Evolutionary conservation across 2,329 filamentous ascomycete species (phyloP), one percentile per base, ranked within the genome.

Genomic region (Tolypocladium inflatum): DNA sequence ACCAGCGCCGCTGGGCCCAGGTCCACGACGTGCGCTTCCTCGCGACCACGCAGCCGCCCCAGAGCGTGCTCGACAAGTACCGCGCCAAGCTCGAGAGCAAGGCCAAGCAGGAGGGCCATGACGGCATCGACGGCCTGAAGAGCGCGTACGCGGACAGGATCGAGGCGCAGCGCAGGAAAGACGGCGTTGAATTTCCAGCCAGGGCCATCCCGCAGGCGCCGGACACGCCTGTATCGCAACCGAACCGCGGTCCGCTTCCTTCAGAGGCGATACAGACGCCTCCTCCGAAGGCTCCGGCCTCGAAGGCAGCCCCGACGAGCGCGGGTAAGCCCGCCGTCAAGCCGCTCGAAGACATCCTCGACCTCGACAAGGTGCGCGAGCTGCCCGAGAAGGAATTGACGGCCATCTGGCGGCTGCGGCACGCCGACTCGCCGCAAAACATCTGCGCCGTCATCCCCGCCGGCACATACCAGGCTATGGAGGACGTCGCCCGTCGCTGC

Each of bases 1-100:
- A 76, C 64, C 93, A 97, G 73, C 84, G 87, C 58, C 85, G 92
- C 70, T 95, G 90, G 88, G 93, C 93, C 2, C 90, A 90, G 67
- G 91, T 97, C 37, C 90, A 95, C 73, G 90, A 97, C 73, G 86
- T 96, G 54, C 90, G 92, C 63, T 96, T 93, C 78, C 82, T 96
- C 52, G 88, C 88, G 61, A 94, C 91, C 19, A 89, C 91, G 61
- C 83, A 84, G 59, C 78, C 84, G 58, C 80, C 86, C 53, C 81
- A 83, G 59, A 80, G 81, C 65, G 78, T 97, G 43, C 71, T 90
- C 63, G 91, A 96, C 63, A 95, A 90, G 73, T 99, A 99, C 78
- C 84, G 84, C 65, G 82, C 87, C 58, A 96, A 96, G 77, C 86
- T 99, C 62, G 82, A 89, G 63, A 77, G 81, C 63, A 97, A 96